A percentile compares a stretch with the other conserved stretches of the same genome.
phyloP scores from a whole-genome alignment of 768 basidiomycete genomes.

The Baorangia bicolor region DNA sequence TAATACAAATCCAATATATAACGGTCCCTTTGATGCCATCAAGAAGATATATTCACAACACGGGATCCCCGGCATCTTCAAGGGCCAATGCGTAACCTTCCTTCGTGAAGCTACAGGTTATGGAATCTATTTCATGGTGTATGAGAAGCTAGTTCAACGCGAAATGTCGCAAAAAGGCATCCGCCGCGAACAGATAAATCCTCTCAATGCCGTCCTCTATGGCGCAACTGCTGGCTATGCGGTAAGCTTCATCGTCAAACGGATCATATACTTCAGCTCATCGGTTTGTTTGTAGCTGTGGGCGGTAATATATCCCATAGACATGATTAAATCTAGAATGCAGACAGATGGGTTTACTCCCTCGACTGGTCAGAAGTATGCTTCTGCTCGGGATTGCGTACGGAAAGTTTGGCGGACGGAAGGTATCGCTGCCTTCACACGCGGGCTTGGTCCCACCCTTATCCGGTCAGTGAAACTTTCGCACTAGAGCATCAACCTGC shows the following conservation, averaged over 20 bases:
- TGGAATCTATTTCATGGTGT: constrained; percentile 86
- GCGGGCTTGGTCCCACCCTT: constrained; percentile 89
- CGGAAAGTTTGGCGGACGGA: constrained; percentile 81
- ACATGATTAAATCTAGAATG: constrained; percentile 95
- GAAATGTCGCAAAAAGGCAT: constrained; percentile 77
- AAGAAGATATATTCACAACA: constrained; percentile 74
- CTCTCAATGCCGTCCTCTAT: constrained; percentile 77
- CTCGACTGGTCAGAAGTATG: constrained; percentile 78
- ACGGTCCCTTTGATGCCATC: constrained; percentile 85
- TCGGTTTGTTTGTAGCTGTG: constrained; percentile 54
- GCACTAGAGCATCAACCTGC: not conserved
- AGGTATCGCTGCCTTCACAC: constrained; percentile 82
- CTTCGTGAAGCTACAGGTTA: constrained; percentile 81
- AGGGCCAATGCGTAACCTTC: constrained; percentile 89
- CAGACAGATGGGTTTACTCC: constrained; percentile 89
- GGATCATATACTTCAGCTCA: constrained; percentile 8
- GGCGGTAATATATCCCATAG: constrained; percentile 93
- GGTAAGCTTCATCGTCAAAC: constrained; percentile 45
- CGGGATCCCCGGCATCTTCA: constrained; percentile 85
- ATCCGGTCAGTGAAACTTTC: constrained; percentile 62
- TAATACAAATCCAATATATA: constrained; percentile 69
- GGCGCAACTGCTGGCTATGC: constrained; percentile 93
- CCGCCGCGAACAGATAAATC: constrained; percentile 71
- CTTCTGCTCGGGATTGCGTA: constrained; percentile 78
- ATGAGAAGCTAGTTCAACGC: constrained; percentile 88